These are phyloP conservation scores for Lactarius sanguifluus DNA, from an alignment of 768 basidiomycete genomes.

Conservation along the genomic window DNA sequence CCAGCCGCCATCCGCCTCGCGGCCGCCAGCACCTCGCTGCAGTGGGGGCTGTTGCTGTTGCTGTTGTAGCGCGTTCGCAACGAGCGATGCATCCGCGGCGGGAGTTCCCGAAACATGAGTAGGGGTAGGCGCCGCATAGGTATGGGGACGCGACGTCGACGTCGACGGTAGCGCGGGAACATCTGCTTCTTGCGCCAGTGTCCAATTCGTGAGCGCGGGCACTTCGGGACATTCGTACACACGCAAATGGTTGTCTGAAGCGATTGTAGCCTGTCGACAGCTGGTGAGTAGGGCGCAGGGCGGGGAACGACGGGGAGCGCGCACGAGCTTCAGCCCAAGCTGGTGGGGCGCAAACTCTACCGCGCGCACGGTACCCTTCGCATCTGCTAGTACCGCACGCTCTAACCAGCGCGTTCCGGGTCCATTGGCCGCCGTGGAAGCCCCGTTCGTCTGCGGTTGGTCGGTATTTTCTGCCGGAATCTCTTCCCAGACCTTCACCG, in stretches of 20 bases:
- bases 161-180: constrained; percentile 53
- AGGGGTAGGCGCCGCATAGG: constrained; percentile 65
- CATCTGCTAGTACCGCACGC: constrained; percentile 73
- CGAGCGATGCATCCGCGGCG: constrained; percentile 54
- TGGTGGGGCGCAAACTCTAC: constrained; percentile 87
- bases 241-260: constrained; percentile 83
- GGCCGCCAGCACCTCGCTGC: constrained; percentile 52
- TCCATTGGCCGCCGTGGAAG: constrained; percentile 22
- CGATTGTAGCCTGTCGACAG: constrained; percentile 69
- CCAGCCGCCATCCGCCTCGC: constrained; percentile 92
- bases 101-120: constrained; percentile 57
- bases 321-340: constrained; percentile 85
- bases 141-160: constrained; percentile 47
- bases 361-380: constrained; percentile 79
- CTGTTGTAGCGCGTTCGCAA: constrained; percentile 65
- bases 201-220: constrained; percentile 69
- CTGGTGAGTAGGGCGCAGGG: background rate
- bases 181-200: constrained; percentile 75
- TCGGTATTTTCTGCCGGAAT: constrained; percentile 36
- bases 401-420: constrained; percentile 61
- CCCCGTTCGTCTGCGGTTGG: constrained; percentile 34
- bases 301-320: constrained; percentile 32
- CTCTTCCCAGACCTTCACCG: constrained; percentile 92
- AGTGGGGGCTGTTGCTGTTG: constrained; percentile 35
- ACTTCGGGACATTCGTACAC: constrained; percentile 90